phyloP scores from a whole-genome alignment of 139 green algal species.

The Micractinium sp. region DNA sequence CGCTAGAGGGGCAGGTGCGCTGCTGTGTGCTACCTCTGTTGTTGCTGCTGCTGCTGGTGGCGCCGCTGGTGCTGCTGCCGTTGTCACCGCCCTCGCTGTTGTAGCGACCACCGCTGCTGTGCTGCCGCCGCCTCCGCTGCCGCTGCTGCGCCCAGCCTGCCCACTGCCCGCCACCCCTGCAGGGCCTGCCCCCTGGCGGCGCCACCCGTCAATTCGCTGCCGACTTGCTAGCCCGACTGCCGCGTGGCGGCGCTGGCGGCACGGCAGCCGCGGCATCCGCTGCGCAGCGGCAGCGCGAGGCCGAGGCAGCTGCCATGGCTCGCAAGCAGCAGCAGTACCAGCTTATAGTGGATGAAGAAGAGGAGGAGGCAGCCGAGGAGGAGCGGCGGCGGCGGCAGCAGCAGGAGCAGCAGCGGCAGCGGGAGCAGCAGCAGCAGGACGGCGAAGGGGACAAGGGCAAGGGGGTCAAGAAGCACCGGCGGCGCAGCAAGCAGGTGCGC shows the following conservation, averaged over 20 bases:
- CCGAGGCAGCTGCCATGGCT: slow-evolving; percentile 51
- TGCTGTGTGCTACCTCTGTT: not conserved
- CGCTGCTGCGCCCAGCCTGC: not conserved
- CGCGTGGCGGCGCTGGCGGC: slow-evolving; percentile 14
- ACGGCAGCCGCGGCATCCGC: not conserved
- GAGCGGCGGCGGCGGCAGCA: slow-evolving; percentile 24
- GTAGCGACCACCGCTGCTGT: not conserved
- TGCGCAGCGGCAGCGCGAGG: slow-evolving; percentile 39
- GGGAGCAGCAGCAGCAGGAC: slow-evolving; percentile 51
- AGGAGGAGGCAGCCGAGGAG: slow-evolving; percentile 31
- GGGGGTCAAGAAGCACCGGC: slow-evolving; percentile 19
- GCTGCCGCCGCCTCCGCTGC: not conserved
- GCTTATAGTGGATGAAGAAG: slow-evolving; percentile 63
- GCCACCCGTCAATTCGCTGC: slow-evolving; percentile 65
- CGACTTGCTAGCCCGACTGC: slow-evolving; percentile 62
- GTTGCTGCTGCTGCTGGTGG: not conserved
- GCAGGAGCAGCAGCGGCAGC: slow-evolving; percentile 43
- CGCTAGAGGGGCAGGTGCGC: slow-evolving; percentile 31
- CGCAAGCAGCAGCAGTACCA: slow-evolving; percentile 62
- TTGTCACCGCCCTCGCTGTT: not conserved
- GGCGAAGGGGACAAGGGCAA: slow-evolving; percentile 22
- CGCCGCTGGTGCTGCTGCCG: not conserved
- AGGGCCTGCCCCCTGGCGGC: slow-evolving; percentile 60
- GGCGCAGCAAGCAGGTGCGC: slow-evolving; percentile 21
- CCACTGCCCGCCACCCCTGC: not conserved